A percentile compares a stretch with the other conserved stretches of the same genome.
phyloP scores from a whole-genome alignment of 495 filamentous ascomycete genomes.

The Hyaloscypha finlandica region DNA sequence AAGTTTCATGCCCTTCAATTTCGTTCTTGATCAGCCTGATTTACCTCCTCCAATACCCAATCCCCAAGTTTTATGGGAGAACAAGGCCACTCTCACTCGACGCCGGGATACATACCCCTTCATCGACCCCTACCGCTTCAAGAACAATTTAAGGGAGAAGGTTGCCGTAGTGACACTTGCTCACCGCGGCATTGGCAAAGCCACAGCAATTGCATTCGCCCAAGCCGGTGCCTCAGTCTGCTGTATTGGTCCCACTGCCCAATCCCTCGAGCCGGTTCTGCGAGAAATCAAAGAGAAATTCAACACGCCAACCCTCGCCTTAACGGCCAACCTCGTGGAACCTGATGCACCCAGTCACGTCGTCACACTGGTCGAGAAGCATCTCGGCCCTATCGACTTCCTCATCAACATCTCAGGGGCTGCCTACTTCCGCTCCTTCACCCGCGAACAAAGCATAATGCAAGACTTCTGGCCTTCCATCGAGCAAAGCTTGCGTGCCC shows the following conservation, averaged over 20 bases:
- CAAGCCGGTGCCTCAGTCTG: slow-evolving; percentile 19
- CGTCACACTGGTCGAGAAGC: slow-evolving; percentile 23
- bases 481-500: slow-evolving; percentile 27
- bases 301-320: slow-evolving; percentile 23
- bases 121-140: slow-evolving; percentile 26
- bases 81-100: slow-evolving; percentile 13
- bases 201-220: slow-evolving; percentile 20
- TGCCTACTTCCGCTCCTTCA: slow-evolving; percentile 26
- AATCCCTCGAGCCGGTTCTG: slow-evolving; percentile 11
- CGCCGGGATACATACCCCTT: slow-evolving; percentile 23
- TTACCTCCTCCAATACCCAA: not conserved
- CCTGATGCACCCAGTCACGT: slow-evolving; percentile 18
- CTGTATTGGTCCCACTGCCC: slow-evolving; percentile 7
- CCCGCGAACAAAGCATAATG: slow-evolving; percentile 30
- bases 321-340: slow-evolving; percentile 29
- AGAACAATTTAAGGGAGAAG: slow-evolving; percentile 9
- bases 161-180: slow-evolving; percentile 19
- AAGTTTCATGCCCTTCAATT: slow-evolving; percentile 8
- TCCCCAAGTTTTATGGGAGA: slow-evolving; percentile 16
- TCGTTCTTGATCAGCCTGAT: not conserved
- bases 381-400: slow-evolving; percentile 33
- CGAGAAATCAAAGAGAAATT: slow-evolving; percentile 25
- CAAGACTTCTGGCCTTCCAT: slow-evolving; percentile 30
- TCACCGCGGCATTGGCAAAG: slow-evolving; percentile 20
- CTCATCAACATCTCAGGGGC: slow-evolving; percentile 34